A percentile compares a stretch with the other conserved stretches of the same genome.
These are phyloP conservation scores for Verticillium longisporum DNA, from an alignment of 2,329 filamentous ascomycete species.

Conservation along the genomic window DNA sequence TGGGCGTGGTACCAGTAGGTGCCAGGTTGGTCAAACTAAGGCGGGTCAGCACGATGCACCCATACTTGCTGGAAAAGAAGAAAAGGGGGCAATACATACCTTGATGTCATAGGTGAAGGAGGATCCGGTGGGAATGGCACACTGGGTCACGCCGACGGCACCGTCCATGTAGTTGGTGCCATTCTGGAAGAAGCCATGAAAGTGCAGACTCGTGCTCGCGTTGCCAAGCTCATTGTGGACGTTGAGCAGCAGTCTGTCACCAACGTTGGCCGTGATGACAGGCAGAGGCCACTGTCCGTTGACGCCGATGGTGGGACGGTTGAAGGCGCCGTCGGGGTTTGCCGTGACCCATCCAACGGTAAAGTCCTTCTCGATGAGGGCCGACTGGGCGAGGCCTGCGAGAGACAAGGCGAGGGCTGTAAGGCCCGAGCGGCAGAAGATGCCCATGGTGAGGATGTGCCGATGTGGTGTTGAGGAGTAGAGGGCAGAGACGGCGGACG, in stretches of 20 bases:
- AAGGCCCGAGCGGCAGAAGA: not conserved
- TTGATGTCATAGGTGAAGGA: conserved; percentile 52
- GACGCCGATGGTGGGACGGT: conserved; percentile 55
- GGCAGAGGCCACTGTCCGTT: conserved; percentile 62
- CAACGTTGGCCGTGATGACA: conserved; percentile 44
- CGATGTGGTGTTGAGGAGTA: not conserved
- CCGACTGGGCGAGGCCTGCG: conserved; percentile 2
- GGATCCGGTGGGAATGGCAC: conserved; percentile 43
- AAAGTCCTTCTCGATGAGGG: conserved; percentile 48
- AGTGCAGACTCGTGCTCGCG: conserved; percentile 46
- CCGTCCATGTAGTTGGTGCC: conserved; percentile 56
- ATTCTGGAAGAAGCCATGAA: conserved; percentile 57
- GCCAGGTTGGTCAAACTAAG: conserved; percentile 11
- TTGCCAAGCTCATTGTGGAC: conserved; percentile 44
- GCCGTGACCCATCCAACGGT: conserved; percentile 55
- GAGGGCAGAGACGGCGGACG: not conserved
- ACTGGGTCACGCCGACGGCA: conserved; percentile 48
- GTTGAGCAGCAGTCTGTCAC: conserved; percentile 43
- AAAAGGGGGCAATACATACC: conserved; percentile 21
- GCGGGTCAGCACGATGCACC: no score
- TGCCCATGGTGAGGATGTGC: not conserved
- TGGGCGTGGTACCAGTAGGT: conserved; percentile 54
- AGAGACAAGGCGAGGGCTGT: not conserved
- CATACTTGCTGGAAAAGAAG: no score
- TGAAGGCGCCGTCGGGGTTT: conserved; percentile 51